Conservation (phyloP, 2,329 filamentous ascomycete genomes). For the Claviceps maximensis region DNA sequence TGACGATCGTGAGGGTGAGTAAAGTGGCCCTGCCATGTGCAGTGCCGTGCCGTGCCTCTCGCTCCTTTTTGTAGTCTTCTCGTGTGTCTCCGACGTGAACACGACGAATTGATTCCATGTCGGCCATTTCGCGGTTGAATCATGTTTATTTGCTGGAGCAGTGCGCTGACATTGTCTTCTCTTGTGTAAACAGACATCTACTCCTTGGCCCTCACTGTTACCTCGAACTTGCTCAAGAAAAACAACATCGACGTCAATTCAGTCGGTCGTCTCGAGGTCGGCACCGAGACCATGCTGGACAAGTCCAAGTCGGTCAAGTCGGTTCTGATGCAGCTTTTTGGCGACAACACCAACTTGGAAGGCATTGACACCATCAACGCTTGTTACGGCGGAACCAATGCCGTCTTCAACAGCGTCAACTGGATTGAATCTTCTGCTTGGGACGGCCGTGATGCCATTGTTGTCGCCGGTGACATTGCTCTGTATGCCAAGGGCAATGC, state of each 20-base stretch:
- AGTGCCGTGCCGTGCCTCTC: neutral
- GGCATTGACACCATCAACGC: constrained; percentile 75
- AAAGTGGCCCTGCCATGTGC: constrained; percentile 6
- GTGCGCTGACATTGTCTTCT: neutral
- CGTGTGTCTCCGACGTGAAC: neutral
- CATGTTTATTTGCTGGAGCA: neutral
- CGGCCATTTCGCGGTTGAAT: too few species aligned
- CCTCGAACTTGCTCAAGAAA: constrained; percentile 66
- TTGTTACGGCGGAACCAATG: constrained; percentile 78
- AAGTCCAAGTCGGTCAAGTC: constrained; percentile 89
- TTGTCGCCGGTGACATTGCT: constrained; percentile 71
- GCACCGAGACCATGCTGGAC: constrained; percentile 75
- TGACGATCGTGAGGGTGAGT: constrained; percentile 72
- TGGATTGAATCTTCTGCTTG: constrained; percentile 79
- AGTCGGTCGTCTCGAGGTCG: constrained; percentile 71
- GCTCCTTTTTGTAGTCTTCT: neutral
- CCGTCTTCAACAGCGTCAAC: constrained; percentile 70
- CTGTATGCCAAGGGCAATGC: constrained; percentile 76
- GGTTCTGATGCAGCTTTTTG: constrained; percentile 75
- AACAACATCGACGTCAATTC: constrained; percentile 70
- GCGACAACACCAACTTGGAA: constrained; percentile 73
- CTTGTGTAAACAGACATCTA: constrained; percentile 55
- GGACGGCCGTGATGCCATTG: constrained; percentile 72
- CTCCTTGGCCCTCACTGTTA: constrained; percentile 67
- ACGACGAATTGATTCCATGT: neutral